Conservation (phyloP, 176 grass and related monocot species). For the Rhynchospora pubera region DNA sequence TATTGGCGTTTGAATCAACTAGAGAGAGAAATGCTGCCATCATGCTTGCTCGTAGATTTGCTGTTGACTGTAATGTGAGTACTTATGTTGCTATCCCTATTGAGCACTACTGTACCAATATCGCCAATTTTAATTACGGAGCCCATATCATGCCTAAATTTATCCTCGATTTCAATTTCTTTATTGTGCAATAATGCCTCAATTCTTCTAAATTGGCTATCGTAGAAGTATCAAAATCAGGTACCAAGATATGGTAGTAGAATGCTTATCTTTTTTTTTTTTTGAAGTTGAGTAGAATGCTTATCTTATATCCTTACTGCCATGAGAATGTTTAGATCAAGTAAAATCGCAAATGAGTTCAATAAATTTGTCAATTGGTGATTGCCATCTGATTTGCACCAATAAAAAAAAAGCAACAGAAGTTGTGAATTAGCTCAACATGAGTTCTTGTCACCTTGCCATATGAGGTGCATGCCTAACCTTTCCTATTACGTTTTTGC, state of each 20-base stretch:
- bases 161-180: neutral
- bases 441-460: neutral
- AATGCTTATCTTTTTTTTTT: too few species aligned
- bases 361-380: neutral
- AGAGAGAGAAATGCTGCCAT: constrained; percentile 70
- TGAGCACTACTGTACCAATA: neutral
- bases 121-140: neutral
- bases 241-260: neutral
- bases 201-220: neutral
- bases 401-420: neutral
- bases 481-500: neutral
- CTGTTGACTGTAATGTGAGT: constrained; percentile 79
- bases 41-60: constrained; percentile 73
- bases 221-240: neutral
- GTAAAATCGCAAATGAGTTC: neutral
- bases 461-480: neutral
- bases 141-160: neutral
- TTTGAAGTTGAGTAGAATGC: too few species aligned
- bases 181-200: neutral
- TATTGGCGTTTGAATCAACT: constrained; percentile 52
- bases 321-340: neutral
- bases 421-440: neutral
- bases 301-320: neutral
- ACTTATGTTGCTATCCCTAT: neutral
- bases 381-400: neutral